A percentile compares a stretch with the other conserved stretches of the same genome.
Conservation (phyloP, 1,139 yeast genomes). For the Yarrowia galli region DNA sequence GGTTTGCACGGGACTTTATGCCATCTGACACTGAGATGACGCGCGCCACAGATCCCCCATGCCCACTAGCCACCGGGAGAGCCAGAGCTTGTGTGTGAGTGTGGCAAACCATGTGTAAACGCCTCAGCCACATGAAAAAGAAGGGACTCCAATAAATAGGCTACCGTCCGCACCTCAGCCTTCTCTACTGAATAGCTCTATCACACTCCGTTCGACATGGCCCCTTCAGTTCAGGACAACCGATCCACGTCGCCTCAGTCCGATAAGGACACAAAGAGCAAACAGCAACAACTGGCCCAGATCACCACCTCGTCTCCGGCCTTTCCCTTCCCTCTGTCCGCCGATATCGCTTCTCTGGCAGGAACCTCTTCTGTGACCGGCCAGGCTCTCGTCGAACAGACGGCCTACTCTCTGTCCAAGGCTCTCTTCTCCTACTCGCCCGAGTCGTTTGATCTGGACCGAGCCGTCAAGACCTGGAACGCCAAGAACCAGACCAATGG, state of each 20-base stretch:
- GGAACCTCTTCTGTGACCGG: constrained; percentile 56
- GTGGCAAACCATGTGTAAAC: too few relatives aligned
- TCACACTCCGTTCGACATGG: too few relatives aligned
- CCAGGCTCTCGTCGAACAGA: constrained; percentile 67
- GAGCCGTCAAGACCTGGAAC: constrained; percentile 67
- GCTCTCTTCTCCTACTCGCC: constrained; percentile 78
- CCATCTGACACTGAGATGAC: constrained; percentile 1
- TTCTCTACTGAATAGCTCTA: neutral
- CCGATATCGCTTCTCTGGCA: constrained; percentile 44
- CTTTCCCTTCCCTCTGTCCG: constrained; percentile 43
- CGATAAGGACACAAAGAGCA: constrained; percentile 16
- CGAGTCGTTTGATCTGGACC: constrained; percentile 65
- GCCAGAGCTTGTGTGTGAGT: too few relatives aligned
- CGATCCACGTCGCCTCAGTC: constrained; percentile 37
- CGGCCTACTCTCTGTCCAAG: constrained; percentile 67
- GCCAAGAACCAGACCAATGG: constrained; percentile 59
- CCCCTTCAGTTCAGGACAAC: constrained; percentile 33
- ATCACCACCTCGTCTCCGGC: constrained; percentile 39
- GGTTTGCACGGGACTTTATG: constrained; percentile 36
- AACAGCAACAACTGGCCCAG: constrained; percentile 5
- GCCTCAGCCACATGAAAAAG: constrained; percentile 35
- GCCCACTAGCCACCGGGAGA: constrained; percentile 35
- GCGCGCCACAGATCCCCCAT: too few relatives aligned
- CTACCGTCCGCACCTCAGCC: neutral
- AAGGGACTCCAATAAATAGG: constrained; percentile 5